Evolutionary conservation across 306 rosid species (phyloP).

Genomic region (Malus domestica): DNA sequence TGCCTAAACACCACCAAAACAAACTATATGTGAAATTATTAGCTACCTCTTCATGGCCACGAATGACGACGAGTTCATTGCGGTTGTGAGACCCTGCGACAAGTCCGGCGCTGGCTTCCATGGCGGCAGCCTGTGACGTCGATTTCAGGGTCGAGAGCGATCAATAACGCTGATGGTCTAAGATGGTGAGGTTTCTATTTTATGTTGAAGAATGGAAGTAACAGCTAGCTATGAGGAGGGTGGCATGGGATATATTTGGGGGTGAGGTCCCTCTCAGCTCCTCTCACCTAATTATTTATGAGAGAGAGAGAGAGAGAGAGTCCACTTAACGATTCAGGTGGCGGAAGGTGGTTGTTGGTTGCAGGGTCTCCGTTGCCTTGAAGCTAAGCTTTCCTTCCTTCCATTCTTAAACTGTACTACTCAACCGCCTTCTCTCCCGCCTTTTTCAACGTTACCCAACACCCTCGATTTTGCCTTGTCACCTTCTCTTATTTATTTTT

Average conservation of each 20-base stretch:
- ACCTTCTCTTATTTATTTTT: not conserved
- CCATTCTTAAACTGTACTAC: constrained; percentile 32
- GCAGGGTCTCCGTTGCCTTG: constrained; percentile 85
- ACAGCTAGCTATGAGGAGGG: not conserved
- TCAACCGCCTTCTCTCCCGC: not conserved
- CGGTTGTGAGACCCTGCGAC: constrained; percentile 88
- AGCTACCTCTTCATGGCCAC: constrained; percentile 74
- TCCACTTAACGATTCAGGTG: constrained; percentile 24
- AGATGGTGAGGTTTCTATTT: constrained; percentile 16
- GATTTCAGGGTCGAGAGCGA: not conserved
- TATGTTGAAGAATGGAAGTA: constrained; percentile 14
- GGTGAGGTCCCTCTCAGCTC: constrained; percentile 19
- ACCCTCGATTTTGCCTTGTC: not conserved
- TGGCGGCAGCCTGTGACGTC: not conserved
- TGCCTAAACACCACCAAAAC: not conserved
- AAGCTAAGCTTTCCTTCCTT: constrained; percentile 64
- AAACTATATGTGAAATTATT: not conserved
- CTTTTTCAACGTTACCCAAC: not conserved
- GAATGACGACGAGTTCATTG: constrained; percentile 84
- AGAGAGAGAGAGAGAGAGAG: constrained; percentile 2
- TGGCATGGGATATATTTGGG: constrained; percentile 8
- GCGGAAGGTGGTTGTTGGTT: constrained; percentile 52
- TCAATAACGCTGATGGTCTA: not conserved
- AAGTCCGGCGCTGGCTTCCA: constrained; percentile 82
- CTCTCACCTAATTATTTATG: not conserved